Percentiles rank a stretch among this genome's conserved stretches.
Conservation (phyloP, 169 alveolate genomes). For the Plasmodium knowlesi region DNA sequence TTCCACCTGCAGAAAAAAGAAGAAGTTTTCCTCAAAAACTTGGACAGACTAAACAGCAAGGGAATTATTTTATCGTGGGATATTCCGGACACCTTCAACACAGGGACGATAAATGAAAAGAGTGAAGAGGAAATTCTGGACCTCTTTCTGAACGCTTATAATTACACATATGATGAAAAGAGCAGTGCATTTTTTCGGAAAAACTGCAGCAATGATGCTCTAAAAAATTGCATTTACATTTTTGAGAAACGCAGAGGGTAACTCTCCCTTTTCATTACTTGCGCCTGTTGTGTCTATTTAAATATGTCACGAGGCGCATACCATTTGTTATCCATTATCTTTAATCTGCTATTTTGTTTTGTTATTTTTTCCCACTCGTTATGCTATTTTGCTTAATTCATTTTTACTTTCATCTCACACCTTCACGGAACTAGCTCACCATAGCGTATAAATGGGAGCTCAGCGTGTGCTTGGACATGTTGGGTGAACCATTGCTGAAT, state of each 20-base stretch:
- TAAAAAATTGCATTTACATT: slow-evolving; percentile 44
- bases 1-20: slow-evolving; percentile 45
- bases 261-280: background rate
- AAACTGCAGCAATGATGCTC: slow-evolving; percentile 26
- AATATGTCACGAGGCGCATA: background rate
- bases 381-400: background rate
- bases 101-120: slow-evolving; percentile 66
- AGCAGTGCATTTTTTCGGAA: slow-evolving; percentile 40
- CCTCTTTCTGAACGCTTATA: slow-evolving; percentile 23
- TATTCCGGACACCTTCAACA: slow-evolving; percentile 36
- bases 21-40: slow-evolving; percentile 33
- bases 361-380: background rate
- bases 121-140: slow-evolving; percentile 24
- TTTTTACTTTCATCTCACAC: background rate
- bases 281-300: background rate
- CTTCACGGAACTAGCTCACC: background rate
- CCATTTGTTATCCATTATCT: background rate
- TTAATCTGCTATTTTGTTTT: background rate
- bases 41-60: slow-evolving; percentile 29
- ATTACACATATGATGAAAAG: slow-evolving; percentile 53
- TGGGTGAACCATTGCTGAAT: background rate
- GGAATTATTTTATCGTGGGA: slow-evolving; percentile 72
- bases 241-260: slow-evolving; percentile 42
- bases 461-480: background rate
- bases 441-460: background rate